Conservation (phyloP, 352 stramenopile genomes). For the Pythium dissotocum region DNA sequence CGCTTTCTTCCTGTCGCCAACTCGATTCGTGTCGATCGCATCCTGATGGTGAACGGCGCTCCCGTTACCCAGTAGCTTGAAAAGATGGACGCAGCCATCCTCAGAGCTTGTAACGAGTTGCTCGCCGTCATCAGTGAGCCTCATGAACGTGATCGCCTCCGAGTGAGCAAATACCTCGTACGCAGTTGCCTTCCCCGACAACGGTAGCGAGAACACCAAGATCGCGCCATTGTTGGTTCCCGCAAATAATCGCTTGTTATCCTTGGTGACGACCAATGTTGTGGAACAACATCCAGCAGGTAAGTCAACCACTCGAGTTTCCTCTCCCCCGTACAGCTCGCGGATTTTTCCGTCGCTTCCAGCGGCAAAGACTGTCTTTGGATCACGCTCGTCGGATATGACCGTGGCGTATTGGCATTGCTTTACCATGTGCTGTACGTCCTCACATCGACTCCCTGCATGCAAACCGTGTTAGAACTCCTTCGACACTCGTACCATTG, state of each 20-base stretch:
- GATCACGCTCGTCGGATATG: conserved; percentile 50
- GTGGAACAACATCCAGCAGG: conserved; percentile 42
- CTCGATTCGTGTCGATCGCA: background rate
- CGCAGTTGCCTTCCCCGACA: conserved; percentile 35
- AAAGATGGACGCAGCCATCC: conserved; percentile 65
- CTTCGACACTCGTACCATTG: background rate
- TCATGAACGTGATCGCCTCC: conserved; percentile 61
- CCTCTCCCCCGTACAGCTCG: conserved; percentile 61
- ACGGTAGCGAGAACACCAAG: conserved; percentile 62
- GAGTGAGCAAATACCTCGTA: conserved; percentile 59
- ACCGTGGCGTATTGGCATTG: conserved; percentile 72
- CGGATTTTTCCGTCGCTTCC: conserved; percentile 72
- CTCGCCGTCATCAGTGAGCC: conserved; percentile 76
- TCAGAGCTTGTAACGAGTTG: conserved; percentile 57
- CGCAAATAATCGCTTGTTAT: conserved; percentile 63
- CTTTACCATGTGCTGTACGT: conserved; percentile 76
- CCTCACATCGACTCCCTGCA: conserved; percentile 59
- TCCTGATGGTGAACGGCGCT: background rate
- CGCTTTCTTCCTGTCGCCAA: conserved; percentile 29
- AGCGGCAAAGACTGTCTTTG: conserved; percentile 49
- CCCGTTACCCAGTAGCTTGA: conserved; percentile 38
- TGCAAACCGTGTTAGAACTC: conserved; percentile 1
- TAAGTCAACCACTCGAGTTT: conserved; percentile 53
- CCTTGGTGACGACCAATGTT: conserved; percentile 59
- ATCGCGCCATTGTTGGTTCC: conserved; percentile 65